A percentile compares a stretch with the other conserved stretches of the same genome.
phyloP scores from a whole-genome alignment of 1,139 yeast species.

The Petasospora fabianii region DNA sequence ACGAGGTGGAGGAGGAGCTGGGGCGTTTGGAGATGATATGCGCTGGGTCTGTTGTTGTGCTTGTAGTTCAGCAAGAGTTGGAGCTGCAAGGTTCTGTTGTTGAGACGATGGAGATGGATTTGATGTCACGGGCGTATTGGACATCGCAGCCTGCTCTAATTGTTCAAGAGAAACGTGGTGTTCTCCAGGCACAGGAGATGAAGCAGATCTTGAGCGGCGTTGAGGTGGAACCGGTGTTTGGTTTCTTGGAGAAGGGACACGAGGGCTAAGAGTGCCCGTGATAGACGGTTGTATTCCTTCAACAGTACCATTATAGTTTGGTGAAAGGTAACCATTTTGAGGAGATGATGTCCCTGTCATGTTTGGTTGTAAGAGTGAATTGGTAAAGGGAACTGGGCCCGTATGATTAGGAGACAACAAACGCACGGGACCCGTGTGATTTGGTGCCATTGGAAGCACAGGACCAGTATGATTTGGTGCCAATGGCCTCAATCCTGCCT shows the following conservation, averaged over 20 bases:
- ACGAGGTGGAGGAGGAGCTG: slow-evolving; percentile 15
- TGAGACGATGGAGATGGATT: slow-evolving; percentile 2
- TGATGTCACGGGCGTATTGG: slow-evolving; percentile 1
- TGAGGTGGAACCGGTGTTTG: slow-evolving; percentile 40
- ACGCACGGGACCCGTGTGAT: slow-evolving; percentile 13
- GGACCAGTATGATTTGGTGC: slow-evolving; percentile 16
- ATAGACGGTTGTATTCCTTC: slow-evolving; percentile 6
- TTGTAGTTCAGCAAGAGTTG: slow-evolving; percentile 6
- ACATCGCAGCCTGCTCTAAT: slow-evolving; percentile 11
- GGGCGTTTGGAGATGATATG: slow-evolving; percentile 7
- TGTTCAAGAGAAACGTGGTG: slow-evolving; percentile 15
- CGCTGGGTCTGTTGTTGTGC: slow-evolving; percentile 3
- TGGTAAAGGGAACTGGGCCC: slow-evolving; percentile 14
- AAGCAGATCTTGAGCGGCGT: slow-evolving; percentile 39
- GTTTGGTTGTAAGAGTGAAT: slow-evolving; percentile 10
- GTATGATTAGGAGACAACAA: slow-evolving; percentile 7
- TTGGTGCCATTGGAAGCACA: slow-evolving; percentile 15
- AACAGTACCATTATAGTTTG: slow-evolving; percentile 13
- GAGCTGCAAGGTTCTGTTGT: slow-evolving; percentile 3
- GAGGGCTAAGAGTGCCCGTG: background rate
- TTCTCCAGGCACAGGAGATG: slow-evolving; percentile 41
- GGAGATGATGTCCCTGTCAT: slow-evolving; percentile 5
- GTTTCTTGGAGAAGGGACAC: slow-evolving; percentile 19
- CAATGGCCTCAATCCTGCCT: slow-evolving; percentile 7
- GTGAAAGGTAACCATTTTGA: slow-evolving; percentile 13